Conservation (phyloP, 2,329 filamentous ascomycete genomes). For the Dothiorella sarmentorum region DNA sequence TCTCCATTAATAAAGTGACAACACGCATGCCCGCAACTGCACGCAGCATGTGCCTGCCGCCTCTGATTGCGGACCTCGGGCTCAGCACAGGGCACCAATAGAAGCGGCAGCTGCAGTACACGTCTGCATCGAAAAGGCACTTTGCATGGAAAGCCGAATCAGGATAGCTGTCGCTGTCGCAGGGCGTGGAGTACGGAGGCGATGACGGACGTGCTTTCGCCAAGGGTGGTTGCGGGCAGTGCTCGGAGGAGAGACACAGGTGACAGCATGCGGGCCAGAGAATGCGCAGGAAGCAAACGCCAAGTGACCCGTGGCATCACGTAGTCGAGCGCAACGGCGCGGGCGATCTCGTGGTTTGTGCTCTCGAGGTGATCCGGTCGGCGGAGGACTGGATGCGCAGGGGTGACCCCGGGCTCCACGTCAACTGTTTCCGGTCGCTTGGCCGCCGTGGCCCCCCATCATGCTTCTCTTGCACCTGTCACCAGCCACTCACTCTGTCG, state of each 20-base stretch:
- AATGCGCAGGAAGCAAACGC: neutral
- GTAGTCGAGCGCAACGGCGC: neutral
- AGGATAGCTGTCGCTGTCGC: too few species aligned
- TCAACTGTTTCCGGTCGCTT: conserved; percentile 15
- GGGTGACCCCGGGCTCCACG: conserved; percentile 14
- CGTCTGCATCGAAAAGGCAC: neutral
- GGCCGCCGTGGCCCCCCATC: conserved; percentile 10
- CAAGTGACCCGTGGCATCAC: neutral
- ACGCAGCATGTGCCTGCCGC: neutral
- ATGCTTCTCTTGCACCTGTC: conserved; percentile 10
- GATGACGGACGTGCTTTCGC: too few species aligned
- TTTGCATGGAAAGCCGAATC: too few species aligned
- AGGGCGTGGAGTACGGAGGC: too few species aligned
- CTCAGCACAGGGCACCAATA: neutral
- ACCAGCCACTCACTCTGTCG: conserved; percentile 1
- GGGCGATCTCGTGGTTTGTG: conserved; percentile 16
- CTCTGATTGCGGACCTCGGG: neutral
- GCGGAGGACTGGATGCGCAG: conserved; percentile 3
- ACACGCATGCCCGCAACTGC: neutral
- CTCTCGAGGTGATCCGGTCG: conserved; percentile 3
- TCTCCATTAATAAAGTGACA: neutral
- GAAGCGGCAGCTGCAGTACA: neutral
- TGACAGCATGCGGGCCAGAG: too few species aligned
- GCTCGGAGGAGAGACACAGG: neutral
- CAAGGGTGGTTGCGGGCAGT: neutral